Evolutionary conservation across 169 alveolate genomes (phyloP).

Genomic region (Theileria luwenshuni): DNA sequence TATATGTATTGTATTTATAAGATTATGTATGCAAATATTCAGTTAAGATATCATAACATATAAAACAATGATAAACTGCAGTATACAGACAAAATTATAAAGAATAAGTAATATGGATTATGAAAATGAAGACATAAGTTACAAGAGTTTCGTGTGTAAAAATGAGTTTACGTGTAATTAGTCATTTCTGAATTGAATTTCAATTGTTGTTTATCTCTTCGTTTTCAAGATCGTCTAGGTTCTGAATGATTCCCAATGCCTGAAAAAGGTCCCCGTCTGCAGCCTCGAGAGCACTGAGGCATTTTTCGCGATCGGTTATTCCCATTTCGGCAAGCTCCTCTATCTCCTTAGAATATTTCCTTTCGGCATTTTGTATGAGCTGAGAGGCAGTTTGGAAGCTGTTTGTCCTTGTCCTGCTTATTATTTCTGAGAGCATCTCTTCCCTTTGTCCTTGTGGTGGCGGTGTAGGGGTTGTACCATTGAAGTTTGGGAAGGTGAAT

Average conservation of each 20-base stretch:
- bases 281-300: conserved; percentile 78
- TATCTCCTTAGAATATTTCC: conserved; percentile 63
- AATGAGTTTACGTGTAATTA: background rate
- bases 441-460: background rate
- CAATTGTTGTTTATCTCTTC: conserved; percentile 19
- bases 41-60: no score
- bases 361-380: conserved; percentile 9
- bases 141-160: background rate
- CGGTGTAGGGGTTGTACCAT: conserved; percentile 1
- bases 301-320: conserved; percentile 75
- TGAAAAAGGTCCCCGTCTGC: conserved; percentile 81
- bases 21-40: background rate
- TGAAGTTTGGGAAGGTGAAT: background rate
- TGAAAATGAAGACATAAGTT: background rate
- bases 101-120: no score
- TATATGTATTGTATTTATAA: background rate
- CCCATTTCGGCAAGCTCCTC: conserved; percentile 81
- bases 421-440: conserved; percentile 7
- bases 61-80: no score
- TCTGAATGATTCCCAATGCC: conserved; percentile 77
- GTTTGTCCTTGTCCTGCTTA: background rate
- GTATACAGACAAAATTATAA: no score
- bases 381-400: conserved; percentile 27
- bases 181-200: background rate
- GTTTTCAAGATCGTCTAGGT: conserved; percentile 64